Percentiles rank a stretch among this genome's conserved stretches.
Conservation (phyloP, 495 filamentous ascomycete genomes). For the Rusavskia elegans region DNA sequence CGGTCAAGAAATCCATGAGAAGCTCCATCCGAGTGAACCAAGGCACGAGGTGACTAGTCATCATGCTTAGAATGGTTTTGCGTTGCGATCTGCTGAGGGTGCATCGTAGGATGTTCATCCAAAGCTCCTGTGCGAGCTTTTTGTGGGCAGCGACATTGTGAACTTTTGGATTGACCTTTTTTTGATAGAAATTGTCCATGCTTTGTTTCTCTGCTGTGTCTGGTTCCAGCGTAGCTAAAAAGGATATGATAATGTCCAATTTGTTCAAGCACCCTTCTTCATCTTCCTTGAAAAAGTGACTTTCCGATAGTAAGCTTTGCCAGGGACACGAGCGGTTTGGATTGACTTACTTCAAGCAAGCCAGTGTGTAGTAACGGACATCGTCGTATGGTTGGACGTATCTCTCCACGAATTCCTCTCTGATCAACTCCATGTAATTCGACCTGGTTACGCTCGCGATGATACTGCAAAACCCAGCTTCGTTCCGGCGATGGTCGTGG, state of each 20-base stretch:
- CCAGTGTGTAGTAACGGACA: conserved; percentile 66
- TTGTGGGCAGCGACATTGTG: conserved; percentile 26
- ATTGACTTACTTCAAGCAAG: conserved; percentile 44
- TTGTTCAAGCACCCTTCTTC: not conserved
- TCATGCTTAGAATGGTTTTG: conserved; percentile 58
- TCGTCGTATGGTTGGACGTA: conserved; percentile 72
- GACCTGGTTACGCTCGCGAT: no score
- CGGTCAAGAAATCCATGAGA: conserved; percentile 94
- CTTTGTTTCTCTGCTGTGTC: conserved; percentile 45
- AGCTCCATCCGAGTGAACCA: conserved; percentile 76
- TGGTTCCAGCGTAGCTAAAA: conserved; percentile 50
- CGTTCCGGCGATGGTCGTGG: conserved; percentile 46
- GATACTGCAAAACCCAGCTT: not conserved
- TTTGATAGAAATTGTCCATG: conserved; percentile 51
- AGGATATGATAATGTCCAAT: conserved; percentile 39
- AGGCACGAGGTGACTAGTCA: conserved; percentile 63
- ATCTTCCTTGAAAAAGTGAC: not conserved
- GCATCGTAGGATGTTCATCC: conserved; percentile 61
- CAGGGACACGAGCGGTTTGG: not conserved
- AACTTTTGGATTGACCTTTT: conserved; percentile 46
- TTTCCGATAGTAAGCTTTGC: not conserved
- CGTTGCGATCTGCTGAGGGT: conserved; percentile 50
- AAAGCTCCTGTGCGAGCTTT: conserved; percentile 59
- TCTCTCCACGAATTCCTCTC: conserved; percentile 56
- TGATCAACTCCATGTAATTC: conserved; percentile 30